These are phyloP conservation scores for Ascosphaera acerosa DNA, from an alignment of 2,329 filamentous ascomycete genomes.

Conservation along the genomic window DNA sequence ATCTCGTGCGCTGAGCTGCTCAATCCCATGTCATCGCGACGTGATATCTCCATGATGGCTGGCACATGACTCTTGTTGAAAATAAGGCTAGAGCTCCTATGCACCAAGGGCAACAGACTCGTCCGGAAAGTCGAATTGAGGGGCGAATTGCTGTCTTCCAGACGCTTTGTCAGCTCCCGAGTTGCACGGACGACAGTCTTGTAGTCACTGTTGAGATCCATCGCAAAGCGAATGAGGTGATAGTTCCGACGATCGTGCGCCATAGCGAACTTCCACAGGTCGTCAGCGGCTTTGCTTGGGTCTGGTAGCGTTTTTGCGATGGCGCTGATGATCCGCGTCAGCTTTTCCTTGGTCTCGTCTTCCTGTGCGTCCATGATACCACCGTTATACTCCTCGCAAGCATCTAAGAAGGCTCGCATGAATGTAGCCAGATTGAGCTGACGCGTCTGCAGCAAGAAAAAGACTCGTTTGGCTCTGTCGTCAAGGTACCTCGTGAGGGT, in stretches of 20 bases:
- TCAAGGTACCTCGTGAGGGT: conserved; percentile 59
- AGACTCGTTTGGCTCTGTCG: conserved; percentile 53
- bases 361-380: conserved; percentile 48
- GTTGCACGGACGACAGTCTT: conserved; percentile 74
- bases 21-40: conserved; percentile 56
- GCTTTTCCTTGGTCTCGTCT: conserved; percentile 37
- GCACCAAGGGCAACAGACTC: conserved; percentile 47
- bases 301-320: conserved; percentile 57
- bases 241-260: conserved; percentile 74
- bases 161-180: conserved; percentile 64
- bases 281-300: conserved; percentile 39
- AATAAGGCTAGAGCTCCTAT: conserved; percentile 57
- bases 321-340: conserved; percentile 48
- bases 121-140: conserved; percentile 46
- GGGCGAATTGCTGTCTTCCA: conserved; percentile 35
- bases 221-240: conserved; percentile 66
- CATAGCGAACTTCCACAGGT: conserved; percentile 78
- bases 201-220: conserved; percentile 70
- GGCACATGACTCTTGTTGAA: conserved; percentile 90
- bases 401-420: conserved; percentile 48
- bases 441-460: conserved; percentile 61
- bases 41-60: conserved; percentile 66
- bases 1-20: conserved; percentile 64
- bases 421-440: conserved; percentile 51
- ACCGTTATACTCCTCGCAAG: conserved; percentile 78